A percentile compares a stretch with the other conserved stretches of the same genome.
These are phyloP conservation scores for Pisolithus marmoratus DNA, from an alignment of 768 basidiomycete species.

Conservation along the genomic window DNA sequence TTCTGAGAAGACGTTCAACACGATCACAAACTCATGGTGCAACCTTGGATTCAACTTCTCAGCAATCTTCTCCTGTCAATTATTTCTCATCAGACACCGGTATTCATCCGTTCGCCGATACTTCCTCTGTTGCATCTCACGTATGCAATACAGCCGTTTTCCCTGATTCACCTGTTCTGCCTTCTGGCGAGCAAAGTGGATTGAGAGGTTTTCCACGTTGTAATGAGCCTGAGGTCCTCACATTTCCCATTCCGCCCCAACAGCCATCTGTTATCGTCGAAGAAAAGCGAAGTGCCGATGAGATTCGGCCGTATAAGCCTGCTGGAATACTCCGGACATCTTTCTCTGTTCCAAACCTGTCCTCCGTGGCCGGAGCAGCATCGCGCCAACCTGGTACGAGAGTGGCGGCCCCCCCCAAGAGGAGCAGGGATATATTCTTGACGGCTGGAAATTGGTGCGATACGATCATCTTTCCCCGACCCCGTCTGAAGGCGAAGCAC, in stretches of 20 bases:
- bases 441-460: slow-evolving; percentile 81
- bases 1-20: slow-evolving; percentile 10
- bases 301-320: background rate
- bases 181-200: slow-evolving; percentile 19
- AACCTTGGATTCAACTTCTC: slow-evolving; percentile 16
- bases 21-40: slow-evolving; percentile 10
- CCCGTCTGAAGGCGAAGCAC: slow-evolving; percentile 55
- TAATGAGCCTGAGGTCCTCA: slow-evolving; percentile 6
- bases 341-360: slow-evolving; percentile 63
- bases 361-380: slow-evolving; percentile 12
- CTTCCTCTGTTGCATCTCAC: slow-evolving; percentile 17
- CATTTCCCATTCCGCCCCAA: background rate
- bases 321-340: slow-evolving; percentile 41
- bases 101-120: slow-evolving; percentile 51
- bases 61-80: slow-evolving; percentile 10
- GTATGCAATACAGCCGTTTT: slow-evolving; percentile 6
- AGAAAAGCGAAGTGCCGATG: background rate
- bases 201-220: slow-evolving; percentile 1
- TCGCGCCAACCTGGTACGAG: slow-evolving; percentile 12
- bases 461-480: slow-evolving; percentile 69
- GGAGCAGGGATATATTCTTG: slow-evolving; percentile 58
- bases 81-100: slow-evolving; percentile 16
- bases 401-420: slow-evolving; percentile 24
- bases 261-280: background rate
- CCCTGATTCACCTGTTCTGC: slow-evolving; percentile 1